These are phyloP conservation scores for Piedraia hortae DNA, from an alignment of 2,329 filamentous ascomycete species.

Conservation along the genomic window DNA sequence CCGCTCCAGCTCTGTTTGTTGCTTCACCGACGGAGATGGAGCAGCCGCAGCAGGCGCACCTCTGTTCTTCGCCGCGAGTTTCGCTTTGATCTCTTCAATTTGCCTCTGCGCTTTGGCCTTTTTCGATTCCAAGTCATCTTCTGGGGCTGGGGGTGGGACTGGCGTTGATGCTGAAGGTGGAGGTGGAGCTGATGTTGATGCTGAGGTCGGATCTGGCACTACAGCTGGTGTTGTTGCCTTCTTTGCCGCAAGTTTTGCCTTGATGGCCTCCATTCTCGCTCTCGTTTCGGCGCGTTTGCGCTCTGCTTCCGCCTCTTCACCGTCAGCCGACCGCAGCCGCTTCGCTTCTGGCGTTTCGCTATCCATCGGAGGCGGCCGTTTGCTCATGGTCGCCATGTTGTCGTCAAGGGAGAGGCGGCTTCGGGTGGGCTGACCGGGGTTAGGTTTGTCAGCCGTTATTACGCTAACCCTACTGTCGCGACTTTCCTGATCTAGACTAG, in stretches of 20 bases:
- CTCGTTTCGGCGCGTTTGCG: conserved; percentile 11
- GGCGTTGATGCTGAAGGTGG: conserved; percentile 3
- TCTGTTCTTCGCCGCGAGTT: conserved; percentile 7
- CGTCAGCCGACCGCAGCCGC: conserved; percentile 14
- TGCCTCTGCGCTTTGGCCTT: conserved; percentile 9
- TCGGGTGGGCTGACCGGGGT: too few species aligned
- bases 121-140: conserved; percentile 7
- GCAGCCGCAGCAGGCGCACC: conserved; percentile 4
- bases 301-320: conserved; percentile 12
- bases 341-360: conserved; percentile 16
- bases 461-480: too few species aligned
- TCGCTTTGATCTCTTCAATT: conserved; percentile 12
- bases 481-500: too few species aligned
- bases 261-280: conserved; percentile 12
- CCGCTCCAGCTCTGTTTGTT: conserved; percentile 3
- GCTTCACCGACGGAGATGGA: conserved; percentile 1
- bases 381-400: conserved; percentile 13
- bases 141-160: conserved; percentile 4
- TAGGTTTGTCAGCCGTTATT: too few species aligned
- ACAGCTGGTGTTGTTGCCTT: conserved; percentile 1
- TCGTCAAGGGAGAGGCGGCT: too few species aligned
- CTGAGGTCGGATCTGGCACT: conserved; percentile 4
- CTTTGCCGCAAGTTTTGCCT: conserved; percentile 10
- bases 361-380: conserved; percentile 16
- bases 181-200: conserved; percentile 3